These are phyloP conservation scores for Amborella trichopoda DNA, from an alignment of 164 flowering plant genomes.

Conservation along the genomic window DNA sequence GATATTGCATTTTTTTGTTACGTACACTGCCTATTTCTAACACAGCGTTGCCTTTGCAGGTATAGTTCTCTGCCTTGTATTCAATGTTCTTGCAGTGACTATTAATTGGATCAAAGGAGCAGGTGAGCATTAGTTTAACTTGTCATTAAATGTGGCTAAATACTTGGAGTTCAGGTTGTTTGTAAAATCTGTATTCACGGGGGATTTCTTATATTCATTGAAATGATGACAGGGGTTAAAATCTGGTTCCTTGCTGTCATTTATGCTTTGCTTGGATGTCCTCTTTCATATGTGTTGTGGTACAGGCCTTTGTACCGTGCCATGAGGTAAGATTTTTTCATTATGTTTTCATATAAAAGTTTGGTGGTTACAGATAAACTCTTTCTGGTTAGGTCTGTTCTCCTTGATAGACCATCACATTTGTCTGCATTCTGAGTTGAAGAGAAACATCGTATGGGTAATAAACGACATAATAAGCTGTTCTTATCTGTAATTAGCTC, in stretches of 20 bases:
- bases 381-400: too few relatives aligned
- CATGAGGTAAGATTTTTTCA: conserved; percentile 78
- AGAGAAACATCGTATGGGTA: too few relatives aligned
- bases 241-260: conserved; percentile 87
- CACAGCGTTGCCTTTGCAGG: too few relatives aligned
- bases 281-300: conserved; percentile 92
- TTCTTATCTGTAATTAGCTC: too few relatives aligned
- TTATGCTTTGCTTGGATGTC: conserved; percentile 74
- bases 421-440: too few relatives aligned
- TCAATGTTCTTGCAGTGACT: conserved; percentile 67
- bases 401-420: too few relatives aligned
- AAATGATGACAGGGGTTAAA: conserved; percentile 54
- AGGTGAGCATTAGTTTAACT: conserved; percentile 39
- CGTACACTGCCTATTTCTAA: too few relatives aligned
- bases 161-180: not conserved
- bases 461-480: too few relatives aligned
- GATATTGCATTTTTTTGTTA: too few relatives aligned
- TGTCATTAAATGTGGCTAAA: too few relatives aligned
- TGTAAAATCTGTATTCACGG: not conserved
- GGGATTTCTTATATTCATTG: not conserved
- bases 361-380: too few relatives aligned
- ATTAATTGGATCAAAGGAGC: conserved; percentile 89
- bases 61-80: conserved; percentile 75
- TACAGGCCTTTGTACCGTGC: conserved; percentile 96
- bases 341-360: too few relatives aligned